Evolutionary conservation across 345 rosid genomes (phyloP), one percentile per base, ranked within the genome.

Genomic region (Populus nigra): DNA sequence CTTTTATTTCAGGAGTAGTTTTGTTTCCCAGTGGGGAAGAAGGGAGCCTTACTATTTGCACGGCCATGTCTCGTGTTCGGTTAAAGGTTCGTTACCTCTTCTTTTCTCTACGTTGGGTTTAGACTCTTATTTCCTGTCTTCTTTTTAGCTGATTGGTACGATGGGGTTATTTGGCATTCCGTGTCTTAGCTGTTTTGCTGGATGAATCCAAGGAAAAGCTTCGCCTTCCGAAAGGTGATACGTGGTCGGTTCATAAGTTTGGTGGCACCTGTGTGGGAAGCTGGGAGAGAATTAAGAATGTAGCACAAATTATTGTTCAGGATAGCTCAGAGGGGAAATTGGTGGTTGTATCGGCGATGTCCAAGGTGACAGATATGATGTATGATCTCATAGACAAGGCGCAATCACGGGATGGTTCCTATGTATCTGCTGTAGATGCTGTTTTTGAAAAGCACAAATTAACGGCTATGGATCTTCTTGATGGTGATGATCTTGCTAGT

Each of bases 291-390:
- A 91, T 96, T 41, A 91, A 89, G 88, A 94, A 91, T 82, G 97
- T 92, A 3, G 94, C 97, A 0, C 92, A 91, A 69, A 85, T 94
- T 50, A 87, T 96, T 20, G 73, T 87, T 50, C 87, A 81, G 23
- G 98, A 96, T 85, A 83, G 77, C 68, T 82, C 92, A 0, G 94
- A 94, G 69, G 88, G 90, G 86, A 94, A 94, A 82, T 86, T 96
- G 81, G 90, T 89, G 62, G 92, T 96, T 73, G 99, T 96, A 41
- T 96, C 97, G 5, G 98, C 99, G 8, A 91, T 96, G 99, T 92
- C 99, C 5, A 94, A 94, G 84, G 99, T 96, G 77, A 96, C 99
- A 1, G 99, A 96, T 84, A 92, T 96, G 98, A 96, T 96, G 96
- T 96, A 92, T 79, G 97, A 92, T 77, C 92, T 96, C 77, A 85